phyloP scores from a whole-genome alignment of 139 green algal genomes.

The Zygnema circumcarinatum region DNA sequence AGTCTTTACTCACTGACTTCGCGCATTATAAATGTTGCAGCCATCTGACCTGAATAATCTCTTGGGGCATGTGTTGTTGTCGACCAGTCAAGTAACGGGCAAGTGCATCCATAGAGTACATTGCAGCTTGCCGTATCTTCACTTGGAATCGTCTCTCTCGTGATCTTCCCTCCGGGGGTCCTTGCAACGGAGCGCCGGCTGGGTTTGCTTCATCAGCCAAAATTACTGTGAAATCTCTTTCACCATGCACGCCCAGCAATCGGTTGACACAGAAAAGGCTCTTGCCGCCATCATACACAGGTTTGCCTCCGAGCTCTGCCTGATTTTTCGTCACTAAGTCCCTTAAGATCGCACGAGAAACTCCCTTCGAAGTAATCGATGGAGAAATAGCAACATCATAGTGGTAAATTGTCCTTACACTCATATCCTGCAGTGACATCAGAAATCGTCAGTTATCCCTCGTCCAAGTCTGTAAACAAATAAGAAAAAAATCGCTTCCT shows the following conservation, averaged over 20 bases:
- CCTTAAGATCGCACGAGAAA: background rate
- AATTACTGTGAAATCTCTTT: background rate
- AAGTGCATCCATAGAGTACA: background rate
- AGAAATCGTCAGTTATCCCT: too few species aligned
- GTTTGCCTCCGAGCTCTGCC: background rate
- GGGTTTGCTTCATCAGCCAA: background rate
- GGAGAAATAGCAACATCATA: background rate
- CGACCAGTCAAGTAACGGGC: background rate
- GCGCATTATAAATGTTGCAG: too few species aligned
- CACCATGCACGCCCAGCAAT: background rate
- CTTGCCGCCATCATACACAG: background rate
- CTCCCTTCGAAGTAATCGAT: background rate
- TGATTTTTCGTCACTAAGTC: background rate
- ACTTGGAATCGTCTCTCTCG: background rate
- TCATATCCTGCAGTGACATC: background rate
- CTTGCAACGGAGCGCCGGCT: background rate
- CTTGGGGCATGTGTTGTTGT: background rate
- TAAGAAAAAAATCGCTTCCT: too few species aligned
- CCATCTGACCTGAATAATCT: background rate
- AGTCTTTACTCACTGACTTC: too few species aligned
- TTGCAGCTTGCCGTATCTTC: background rate
- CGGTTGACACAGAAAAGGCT: background rate
- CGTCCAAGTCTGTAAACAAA: too few species aligned
- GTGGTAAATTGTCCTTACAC: background rate
- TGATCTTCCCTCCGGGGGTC: background rate